A percentile compares a stretch with the other conserved stretches of the same genome.
Evolutionary conservation across 1,284 basidiomycete genomes (phyloP).

Genomic region (Gastroboletus turbinatus): DNA sequence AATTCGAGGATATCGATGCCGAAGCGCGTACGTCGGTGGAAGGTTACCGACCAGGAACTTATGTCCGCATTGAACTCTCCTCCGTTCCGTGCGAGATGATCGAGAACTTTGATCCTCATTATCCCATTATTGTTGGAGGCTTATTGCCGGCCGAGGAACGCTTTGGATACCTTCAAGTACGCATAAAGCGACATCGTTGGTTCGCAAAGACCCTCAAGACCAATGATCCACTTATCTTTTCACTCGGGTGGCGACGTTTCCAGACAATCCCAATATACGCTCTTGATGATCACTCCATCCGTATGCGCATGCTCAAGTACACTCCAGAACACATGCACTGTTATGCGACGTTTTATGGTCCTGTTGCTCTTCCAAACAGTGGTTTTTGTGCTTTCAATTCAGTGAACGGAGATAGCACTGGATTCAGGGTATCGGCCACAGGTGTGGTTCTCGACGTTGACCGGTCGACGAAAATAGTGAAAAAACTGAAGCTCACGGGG

Average conservation of each 20-base stretch:
- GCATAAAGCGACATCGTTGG: constrained; percentile 98
- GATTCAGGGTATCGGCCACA: constrained; percentile 91
- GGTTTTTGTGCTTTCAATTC: constrained; percentile 98
- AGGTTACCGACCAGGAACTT: constrained; percentile 89
- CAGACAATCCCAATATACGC: constrained; percentile 95
- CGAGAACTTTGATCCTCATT: constrained; percentile 89
- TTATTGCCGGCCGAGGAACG: constrained; percentile 89
- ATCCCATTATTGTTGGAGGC: constrained; percentile 92
- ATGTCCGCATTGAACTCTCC: constrained; percentile 88
- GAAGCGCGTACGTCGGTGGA: constrained; percentile 84
- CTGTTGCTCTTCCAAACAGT: constrained; percentile 89
- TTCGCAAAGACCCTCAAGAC: constrained; percentile 92
- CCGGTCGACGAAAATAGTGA: constrained; percentile 91
- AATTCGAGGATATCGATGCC: constrained; percentile 82
- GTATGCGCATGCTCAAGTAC: constrained; percentile 99
- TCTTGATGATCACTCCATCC: constrained; percentile 93
- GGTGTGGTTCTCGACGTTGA: constrained; percentile 96
- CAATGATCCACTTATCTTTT: constrained; percentile 95
- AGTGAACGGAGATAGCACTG: constrained; percentile 61
- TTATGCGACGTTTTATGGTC: constrained; percentile 95
- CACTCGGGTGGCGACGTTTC: constrained; percentile 95
- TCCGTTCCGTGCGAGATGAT: constrained; percentile 91
- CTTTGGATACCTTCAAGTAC: constrained; percentile 92
- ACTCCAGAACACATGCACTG: constrained; percentile 99
- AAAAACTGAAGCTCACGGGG: constrained; percentile 97